Base-by-base conservation (phyloP, 768 basidiomycete genomes). In the Hebeloma cylindrosporum region DNA sequence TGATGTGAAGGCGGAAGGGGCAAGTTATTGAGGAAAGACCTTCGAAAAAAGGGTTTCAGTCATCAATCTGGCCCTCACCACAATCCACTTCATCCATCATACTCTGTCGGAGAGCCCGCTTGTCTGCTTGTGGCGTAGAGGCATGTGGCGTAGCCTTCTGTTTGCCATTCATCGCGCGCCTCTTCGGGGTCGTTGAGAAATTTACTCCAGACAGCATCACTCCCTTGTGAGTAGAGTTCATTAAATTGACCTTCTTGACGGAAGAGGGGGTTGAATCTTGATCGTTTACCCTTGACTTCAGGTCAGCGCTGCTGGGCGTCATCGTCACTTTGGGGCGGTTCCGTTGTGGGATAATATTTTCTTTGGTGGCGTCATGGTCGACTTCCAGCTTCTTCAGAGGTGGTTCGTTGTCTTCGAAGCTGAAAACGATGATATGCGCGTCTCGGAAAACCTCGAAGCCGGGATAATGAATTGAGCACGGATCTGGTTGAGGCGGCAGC, bases 391-490 rank as follows among this genome's bases (percentile, higher is more conserved):
- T 28, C n/a, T 23, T 48, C 38, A 32, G 25, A 26, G 46, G 11
- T 14, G 10, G 30, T 5, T 43, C 44, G n/a, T n/a, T 36, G n/a
- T 22, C 17, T 31, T 22, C 44, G 10, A 43, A 13, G 9, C 47
- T 30, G 27, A 50, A 60, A 20, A 59, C 43, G n/a, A 60, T 33
- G 28, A 60, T 44, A 38, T 67, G 58, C n/a, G 68, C 53, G 52
- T 85, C 83, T 54, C 66, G 74, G 54, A 75, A 73, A 32, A 85
- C 73, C 28, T 66, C 61, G 53, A 86, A 86, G 11, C 84, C 83
- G 9, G 85, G 85, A 59, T 83, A 84, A 53, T 85, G 84, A 28
- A 74, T 68, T 11, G 82, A 83, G 33, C 74, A 70, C 1, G 73
- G 74, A 56, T 83, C 72, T 21, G 66, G 57, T 13, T 63, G 67